Percentiles rank a stretch among this genome's conserved stretches.
These are phyloP conservation scores for Hypoxylon sp. DNA, from an alignment of 2,329 filamentous ascomycete species.

Conservation along the genomic window DNA sequence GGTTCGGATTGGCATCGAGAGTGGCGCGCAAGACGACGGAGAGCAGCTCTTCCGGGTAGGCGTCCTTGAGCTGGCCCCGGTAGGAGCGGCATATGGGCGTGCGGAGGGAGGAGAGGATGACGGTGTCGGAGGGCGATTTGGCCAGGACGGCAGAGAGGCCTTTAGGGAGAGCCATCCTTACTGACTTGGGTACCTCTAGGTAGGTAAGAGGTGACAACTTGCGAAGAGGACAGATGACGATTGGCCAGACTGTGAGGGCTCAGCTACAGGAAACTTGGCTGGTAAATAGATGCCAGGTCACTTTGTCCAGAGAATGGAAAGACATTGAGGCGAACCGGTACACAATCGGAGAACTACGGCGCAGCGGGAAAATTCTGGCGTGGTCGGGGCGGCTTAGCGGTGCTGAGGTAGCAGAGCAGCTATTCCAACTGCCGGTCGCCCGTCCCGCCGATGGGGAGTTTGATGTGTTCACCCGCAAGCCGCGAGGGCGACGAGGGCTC, in stretches of 20 bases:
- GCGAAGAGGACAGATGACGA: background rate
- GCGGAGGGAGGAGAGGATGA: slow-evolving; percentile 89
- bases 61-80: slow-evolving; percentile 84
- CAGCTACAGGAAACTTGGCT: background rate
- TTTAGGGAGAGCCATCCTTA: slow-evolving; percentile 61
- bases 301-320: background rate
- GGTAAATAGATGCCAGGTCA: background rate
- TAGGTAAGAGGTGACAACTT: too few species aligned
- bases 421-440: slow-evolving; percentile 38
- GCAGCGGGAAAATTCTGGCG: background rate
- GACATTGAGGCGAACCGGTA: background rate
- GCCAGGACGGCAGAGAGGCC: slow-evolving; percentile 79
- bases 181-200: background rate
- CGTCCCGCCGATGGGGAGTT: slow-evolving; percentile 37
- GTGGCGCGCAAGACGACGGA: slow-evolving; percentile 72
- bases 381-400: background rate
- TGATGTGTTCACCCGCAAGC: too few species aligned
- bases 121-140: slow-evolving; percentile 81
- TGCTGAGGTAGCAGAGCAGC: slow-evolving; percentile 5
- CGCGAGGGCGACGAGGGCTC: too few species aligned
- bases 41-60: slow-evolving; percentile 90
- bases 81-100: slow-evolving; percentile 86
- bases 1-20: slow-evolving; percentile 73
- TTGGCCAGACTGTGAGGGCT: background rate
- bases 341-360: background rate